A percentile compares a stretch with the other conserved stretches of the same genome.
phyloP scores from a whole-genome alignment of 768 basidiomycete species.

The Clavulina sp. region DNA sequence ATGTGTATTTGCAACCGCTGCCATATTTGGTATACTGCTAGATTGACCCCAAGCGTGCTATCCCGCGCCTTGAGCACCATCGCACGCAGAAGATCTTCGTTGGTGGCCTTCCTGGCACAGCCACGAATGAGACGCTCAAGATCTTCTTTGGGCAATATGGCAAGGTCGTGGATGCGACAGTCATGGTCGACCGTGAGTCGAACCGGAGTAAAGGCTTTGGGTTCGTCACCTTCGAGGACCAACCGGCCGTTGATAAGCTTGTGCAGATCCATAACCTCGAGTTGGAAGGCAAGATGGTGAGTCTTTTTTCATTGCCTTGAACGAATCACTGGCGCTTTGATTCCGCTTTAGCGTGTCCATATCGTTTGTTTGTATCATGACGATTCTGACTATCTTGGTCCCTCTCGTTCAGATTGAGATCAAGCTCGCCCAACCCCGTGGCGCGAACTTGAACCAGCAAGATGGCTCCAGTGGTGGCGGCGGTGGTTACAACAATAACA shows the following conservation, averaged over 20 bases:
- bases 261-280: constrained; percentile 77
- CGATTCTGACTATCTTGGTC: neutral
- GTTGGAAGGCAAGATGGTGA: constrained; percentile 86
- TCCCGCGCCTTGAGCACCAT: constrained; percentile 89
- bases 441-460: constrained; percentile 33
- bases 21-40: constrained; percentile 18
- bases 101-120: constrained; percentile 78
- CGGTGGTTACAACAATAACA: constrained; percentile 18
- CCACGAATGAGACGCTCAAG: constrained; percentile 87
- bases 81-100: constrained; percentile 91
- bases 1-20: neutral
- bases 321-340: constrained; percentile 1
- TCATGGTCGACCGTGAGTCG: constrained; percentile 96
- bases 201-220: constrained; percentile 94
- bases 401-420: constrained; percentile 84
- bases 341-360: neutral
- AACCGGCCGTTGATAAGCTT: constrained; percentile 76
- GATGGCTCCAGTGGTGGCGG: constrained; percentile 18
- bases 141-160: constrained; percentile 90
- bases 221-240: constrained; percentile 83
- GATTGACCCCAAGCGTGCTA: constrained; percentile 99
- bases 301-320: constrained; percentile 17
- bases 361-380: neutral
- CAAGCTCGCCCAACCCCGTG: constrained; percentile 82
- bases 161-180: constrained; percentile 90